A percentile compares a stretch with the other conserved stretches of the same genome.
Conservation (phyloP, 2,329 filamentous ascomycete species). For the Pochonia chlamydosporia region DNA sequence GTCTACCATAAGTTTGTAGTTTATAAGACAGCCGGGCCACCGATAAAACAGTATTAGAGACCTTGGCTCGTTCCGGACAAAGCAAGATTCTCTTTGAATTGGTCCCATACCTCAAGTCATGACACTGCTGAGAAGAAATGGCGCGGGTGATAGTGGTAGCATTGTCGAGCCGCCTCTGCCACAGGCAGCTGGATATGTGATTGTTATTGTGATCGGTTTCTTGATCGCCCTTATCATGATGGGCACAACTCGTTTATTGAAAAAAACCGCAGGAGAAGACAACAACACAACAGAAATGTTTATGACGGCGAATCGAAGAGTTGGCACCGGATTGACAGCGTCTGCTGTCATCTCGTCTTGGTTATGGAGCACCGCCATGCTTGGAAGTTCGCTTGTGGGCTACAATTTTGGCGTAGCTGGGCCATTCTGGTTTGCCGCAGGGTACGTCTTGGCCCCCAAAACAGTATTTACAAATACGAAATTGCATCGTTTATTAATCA, state of each 20-base stretch:
- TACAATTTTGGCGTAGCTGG: constrained; percentile 50
- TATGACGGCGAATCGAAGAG: constrained; percentile 46
- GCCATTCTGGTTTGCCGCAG: constrained; percentile 53
- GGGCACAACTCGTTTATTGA: constrained; percentile 21
- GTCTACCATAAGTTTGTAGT: too few species aligned
- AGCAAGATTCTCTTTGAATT: too few species aligned
- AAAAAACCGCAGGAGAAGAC: constrained; percentile 43
- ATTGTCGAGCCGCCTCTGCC: constrained; percentile 21
- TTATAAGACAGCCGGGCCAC: too few species aligned
- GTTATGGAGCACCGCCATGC: constrained; percentile 48
- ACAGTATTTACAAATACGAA: too few species aligned
- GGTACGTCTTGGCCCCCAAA: constrained; percentile 17
- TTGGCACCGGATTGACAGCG: constrained; percentile 41
- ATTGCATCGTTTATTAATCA: not conserved
- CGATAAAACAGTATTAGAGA: too few species aligned
- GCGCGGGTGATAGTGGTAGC: not conserved
- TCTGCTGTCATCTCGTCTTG: constrained; percentile 50
- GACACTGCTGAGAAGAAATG: too few species aligned
- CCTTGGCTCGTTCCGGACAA: too few species aligned
- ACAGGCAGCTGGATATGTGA: constrained; percentile 23
- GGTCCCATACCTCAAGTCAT: too few species aligned
- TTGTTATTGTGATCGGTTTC: constrained; percentile 27
- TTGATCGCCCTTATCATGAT: constrained; percentile 36
- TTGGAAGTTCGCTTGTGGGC: constrained; percentile 44
- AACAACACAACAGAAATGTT: constrained; percentile 51